These are phyloP conservation scores for Sporisorium iseilematis-ciliati DNA, from an alignment of 1,284 basidiomycete species.

Conservation along the genomic window DNA sequence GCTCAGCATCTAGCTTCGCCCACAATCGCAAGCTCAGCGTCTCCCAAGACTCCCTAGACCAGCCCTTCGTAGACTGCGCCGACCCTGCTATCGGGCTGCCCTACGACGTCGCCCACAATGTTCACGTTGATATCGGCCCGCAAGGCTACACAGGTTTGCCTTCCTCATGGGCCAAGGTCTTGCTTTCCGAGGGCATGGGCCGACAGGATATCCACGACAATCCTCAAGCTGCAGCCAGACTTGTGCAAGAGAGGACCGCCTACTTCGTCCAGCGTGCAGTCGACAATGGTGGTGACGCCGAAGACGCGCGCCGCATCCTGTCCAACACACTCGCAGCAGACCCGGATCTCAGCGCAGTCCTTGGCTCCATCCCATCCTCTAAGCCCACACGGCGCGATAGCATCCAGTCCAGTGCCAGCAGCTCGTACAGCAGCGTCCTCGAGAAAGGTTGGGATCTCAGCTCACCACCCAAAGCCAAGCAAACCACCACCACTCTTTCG, in stretches of 20 bases:
- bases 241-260: slow-evolving; percentile 41
- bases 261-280: slow-evolving; percentile 47
- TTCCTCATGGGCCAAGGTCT: slow-evolving; percentile 52
- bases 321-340: slow-evolving; percentile 33
- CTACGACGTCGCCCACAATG: slow-evolving; percentile 59
- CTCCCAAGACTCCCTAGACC: not conserved
- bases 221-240: slow-evolving; percentile 34
- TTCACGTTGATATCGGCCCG: slow-evolving; percentile 61
- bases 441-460: slow-evolving; percentile 49
- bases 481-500: not conserved
- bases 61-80: slow-evolving; percentile 30
- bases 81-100: slow-evolving; percentile 59
- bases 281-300: slow-evolving; percentile 35
- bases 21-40: slow-evolving; percentile 6
- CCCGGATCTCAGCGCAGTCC: slow-evolving; percentile 20
- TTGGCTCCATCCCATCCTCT: slow-evolving; percentile 12
- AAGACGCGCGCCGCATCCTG: slow-evolving; percentile 29
- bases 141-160: slow-evolving; percentile 60
- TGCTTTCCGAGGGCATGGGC: slow-evolving; percentile 45
- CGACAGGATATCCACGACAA: slow-evolving; percentile 29
- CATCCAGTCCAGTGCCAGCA: slow-evolving; percentile 48
- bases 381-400: slow-evolving; percentile 22
- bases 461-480: slow-evolving; percentile 19
- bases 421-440: slow-evolving; percentile 56
- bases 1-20: not conserved